A percentile compares a stretch with the other conserved stretches of the same genome.
phyloP scores from a whole-genome alignment of 257 asterid genomes.

The Solanum bulbocastanum region DNA sequence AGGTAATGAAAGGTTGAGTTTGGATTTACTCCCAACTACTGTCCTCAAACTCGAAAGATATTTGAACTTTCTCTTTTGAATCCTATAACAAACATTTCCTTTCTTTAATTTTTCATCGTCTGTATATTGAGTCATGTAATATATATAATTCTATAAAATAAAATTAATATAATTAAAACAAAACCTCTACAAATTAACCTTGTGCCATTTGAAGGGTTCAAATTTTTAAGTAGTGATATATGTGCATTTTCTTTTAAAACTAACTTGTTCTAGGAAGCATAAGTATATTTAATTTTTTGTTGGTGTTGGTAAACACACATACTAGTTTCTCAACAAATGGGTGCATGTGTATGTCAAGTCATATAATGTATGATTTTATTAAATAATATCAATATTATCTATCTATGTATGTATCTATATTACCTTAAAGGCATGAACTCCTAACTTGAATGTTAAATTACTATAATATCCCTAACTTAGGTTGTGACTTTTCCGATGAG shows the following conservation, averaged over 20 bases:
- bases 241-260: background rate
- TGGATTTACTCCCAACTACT: too few relatives aligned
- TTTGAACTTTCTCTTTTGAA: background rate
- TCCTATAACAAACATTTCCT: too few relatives aligned
- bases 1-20: background rate
- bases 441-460: too few relatives aligned
- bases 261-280: background rate
- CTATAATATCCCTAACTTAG: too few relatives aligned
- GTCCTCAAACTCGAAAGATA: background rate
- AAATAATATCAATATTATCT: too few relatives aligned
- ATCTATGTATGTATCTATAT: too few relatives aligned
- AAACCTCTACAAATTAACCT: background rate
- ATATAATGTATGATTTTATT: background rate
- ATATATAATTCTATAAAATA: too few relatives aligned
- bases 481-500: too few relatives aligned
- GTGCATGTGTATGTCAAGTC: background rate
- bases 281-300: background rate
- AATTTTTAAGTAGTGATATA: too few relatives aligned
- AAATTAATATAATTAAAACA: too few relatives aligned
- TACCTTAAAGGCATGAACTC: too few relatives aligned
- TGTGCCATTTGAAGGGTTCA: background rate
- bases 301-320: background rate
- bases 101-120: background rate
- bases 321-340: background rate
- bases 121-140: background rate